Evolutionary conservation across 176 grass and related monocot species (phyloP).

Genomic region (Oryza australiensis): DNA sequence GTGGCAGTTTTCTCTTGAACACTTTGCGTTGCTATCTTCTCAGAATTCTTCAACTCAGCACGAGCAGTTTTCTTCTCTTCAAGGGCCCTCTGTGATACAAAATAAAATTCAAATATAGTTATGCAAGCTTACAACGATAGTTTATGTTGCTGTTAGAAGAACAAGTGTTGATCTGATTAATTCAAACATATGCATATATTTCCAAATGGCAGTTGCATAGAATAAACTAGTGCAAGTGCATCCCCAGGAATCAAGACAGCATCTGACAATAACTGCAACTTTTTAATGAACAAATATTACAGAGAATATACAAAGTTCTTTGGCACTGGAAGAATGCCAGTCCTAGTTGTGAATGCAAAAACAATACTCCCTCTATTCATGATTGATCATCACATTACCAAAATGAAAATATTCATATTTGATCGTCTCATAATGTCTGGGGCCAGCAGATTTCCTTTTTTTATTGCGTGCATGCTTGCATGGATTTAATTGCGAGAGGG

Average conservation of each 20-base stretch:
- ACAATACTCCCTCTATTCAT: too few relatives aligned
- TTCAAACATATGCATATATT: background rate
- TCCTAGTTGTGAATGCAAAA: background rate
- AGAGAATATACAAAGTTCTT: background rate
- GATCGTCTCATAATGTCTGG: too few relatives aligned
- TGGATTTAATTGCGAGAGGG: too few relatives aligned
- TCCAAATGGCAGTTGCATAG: background rate
- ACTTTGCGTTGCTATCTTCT: constrained; percentile 62
- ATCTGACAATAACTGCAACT: background rate
- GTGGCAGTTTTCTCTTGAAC: constrained; percentile 63
- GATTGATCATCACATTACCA: too few relatives aligned
- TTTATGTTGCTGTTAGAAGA: background rate
- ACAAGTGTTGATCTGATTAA: background rate
- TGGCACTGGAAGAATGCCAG: background rate
- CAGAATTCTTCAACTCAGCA: constrained; percentile 58
- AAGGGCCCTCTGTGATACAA: constrained; percentile 53
- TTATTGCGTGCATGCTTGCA: too few relatives aligned
- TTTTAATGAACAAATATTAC: background rate
- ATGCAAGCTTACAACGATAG: constrained; percentile 10
- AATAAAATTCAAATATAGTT: constrained; percentile 19
- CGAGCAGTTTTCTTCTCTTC: constrained; percentile 73
- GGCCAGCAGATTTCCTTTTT: too few relatives aligned
- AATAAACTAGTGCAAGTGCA: background rate
- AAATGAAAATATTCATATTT: too few relatives aligned
- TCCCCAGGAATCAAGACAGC: background rate